Conservation (phyloP, 2,329 filamentous ascomycete species). For the Elsinoe batatas region DNA sequence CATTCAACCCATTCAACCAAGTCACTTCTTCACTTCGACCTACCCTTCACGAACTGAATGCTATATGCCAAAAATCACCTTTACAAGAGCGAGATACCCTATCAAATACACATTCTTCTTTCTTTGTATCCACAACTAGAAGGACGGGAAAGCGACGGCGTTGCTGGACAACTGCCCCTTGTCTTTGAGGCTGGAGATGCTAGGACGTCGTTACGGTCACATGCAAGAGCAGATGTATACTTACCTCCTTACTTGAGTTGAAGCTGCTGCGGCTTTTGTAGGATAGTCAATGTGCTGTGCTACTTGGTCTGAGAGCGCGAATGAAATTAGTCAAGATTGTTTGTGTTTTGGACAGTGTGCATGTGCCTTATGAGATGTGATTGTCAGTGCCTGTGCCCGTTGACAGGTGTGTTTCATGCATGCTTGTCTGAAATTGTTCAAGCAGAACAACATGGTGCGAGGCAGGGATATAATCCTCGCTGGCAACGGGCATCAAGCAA, state of each 20-base stretch:
- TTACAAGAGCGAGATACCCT: conserved; percentile 11
- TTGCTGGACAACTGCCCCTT: conserved; percentile 13
- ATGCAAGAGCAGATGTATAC: not conserved
- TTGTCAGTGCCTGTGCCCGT: not conserved
- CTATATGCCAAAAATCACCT: not conserved
- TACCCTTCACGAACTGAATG: conserved; percentile 5
- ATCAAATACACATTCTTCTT: not conserved
- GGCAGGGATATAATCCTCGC: not conserved
- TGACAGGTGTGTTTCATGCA: not conserved
- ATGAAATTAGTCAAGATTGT: not conserved
- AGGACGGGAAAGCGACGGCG: conserved; percentile 9
- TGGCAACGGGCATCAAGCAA: not conserved
- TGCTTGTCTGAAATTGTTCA: not conserved
- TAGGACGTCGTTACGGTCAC: too few relatives aligned
- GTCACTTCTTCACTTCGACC: conserved; percentile 2
- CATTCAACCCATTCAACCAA: not conserved
- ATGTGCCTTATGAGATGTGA: not conserved
- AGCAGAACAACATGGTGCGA: too few relatives aligned
- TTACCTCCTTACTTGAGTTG: not conserved
- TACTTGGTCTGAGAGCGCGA: conserved; percentile 2
- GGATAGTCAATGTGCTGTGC: not conserved
- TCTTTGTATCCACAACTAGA: not conserved
- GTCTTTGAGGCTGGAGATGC: not conserved
- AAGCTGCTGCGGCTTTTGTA: not conserved
- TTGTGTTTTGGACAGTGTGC: not conserved